phyloP scores from a whole-genome alignment of 192 early-diverging fungal species.

The Oehlia diaphana region DNA sequence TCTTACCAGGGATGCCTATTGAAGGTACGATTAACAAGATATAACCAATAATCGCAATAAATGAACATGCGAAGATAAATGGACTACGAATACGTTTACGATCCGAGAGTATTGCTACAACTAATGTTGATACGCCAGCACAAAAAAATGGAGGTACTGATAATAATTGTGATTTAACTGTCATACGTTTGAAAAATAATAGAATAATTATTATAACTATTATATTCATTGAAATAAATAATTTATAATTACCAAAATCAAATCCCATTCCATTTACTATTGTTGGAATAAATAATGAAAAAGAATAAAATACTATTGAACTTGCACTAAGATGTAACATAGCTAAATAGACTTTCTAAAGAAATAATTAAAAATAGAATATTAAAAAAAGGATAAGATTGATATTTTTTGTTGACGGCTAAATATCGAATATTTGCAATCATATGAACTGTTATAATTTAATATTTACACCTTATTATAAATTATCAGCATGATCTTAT shows the following conservation, averaged over 20 bases:
- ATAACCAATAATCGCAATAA: background rate
- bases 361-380: background rate
- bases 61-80: background rate
- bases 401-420: too few relatives aligned
- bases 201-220: background rate
- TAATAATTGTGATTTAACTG: constrained; percentile 30
- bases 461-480: too few relatives aligned
- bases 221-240: background rate
- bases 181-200: background rate
- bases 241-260: constrained; percentile 28
- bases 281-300: constrained; percentile 68
- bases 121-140: constrained; percentile 9
- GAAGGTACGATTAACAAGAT: background rate
- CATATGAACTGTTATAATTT: too few relatives aligned
- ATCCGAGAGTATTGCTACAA: constrained; percentile 11
- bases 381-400: constrained; percentile 10
- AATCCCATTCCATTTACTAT: constrained; percentile 74
- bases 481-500: too few relatives aligned
- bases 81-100: background rate
- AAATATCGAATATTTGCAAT: too few relatives aligned
- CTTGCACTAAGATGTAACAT: constrained; percentile 65
- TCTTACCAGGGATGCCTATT: background rate
- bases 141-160: constrained; percentile 34
- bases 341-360: constrained; percentile 45
- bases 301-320: constrained; percentile 61